Evolutionary conservation across 495 filamentous ascomycete genomes (phyloP).

Genomic region (Hyaloscypha finlandica): DNA sequence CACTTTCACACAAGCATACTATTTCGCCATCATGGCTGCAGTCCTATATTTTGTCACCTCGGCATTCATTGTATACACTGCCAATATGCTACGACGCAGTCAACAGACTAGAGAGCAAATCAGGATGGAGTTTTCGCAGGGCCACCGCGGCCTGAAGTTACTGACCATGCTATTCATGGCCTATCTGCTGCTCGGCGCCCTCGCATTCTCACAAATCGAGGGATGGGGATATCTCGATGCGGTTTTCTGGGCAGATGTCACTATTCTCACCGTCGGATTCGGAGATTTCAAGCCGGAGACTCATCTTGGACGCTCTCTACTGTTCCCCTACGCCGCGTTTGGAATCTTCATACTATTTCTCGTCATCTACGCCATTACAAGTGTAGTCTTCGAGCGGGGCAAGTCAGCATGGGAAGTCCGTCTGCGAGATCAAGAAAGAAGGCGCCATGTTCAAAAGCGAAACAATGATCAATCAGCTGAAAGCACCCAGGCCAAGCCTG

Average conservation of each 20-base stretch:
- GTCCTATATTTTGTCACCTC: slow-evolving; percentile 73
- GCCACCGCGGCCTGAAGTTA: slow-evolving; percentile 79
- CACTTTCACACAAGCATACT: slow-evolving; percentile 66
- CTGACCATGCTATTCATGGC: slow-evolving; percentile 76
- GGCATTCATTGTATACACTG: slow-evolving; percentile 65
- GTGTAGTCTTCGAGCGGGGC: slow-evolving; percentile 73
- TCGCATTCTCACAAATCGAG: slow-evolving; percentile 69
- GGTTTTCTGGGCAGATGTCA: slow-evolving; percentile 81
- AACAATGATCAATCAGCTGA: slow-evolving; percentile 18
- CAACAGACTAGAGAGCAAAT: slow-evolving; percentile 57
- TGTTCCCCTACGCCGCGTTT: slow-evolving; percentile 76
- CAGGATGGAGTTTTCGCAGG: slow-evolving; percentile 62
- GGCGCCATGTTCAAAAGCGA: slow-evolving; percentile 51
- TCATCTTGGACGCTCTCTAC: slow-evolving; percentile 55
- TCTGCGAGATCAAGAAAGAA: slow-evolving; percentile 66
- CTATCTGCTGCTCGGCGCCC: slow-evolving; percentile 72
- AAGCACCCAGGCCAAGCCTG: slow-evolving; percentile 27
- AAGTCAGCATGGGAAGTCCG: slow-evolving; percentile 66
- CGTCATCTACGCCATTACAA: slow-evolving; percentile 77
- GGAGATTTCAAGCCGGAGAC: slow-evolving; percentile 67
- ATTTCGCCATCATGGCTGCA: slow-evolving; percentile 75
- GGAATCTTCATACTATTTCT: slow-evolving; percentile 81
- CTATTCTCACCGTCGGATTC: slow-evolving; percentile 79
- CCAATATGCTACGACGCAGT: slow-evolving; percentile 36
- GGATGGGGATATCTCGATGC: slow-evolving; percentile 75